Base-by-base conservation (phyloP, 345 rosid species). In the Ceriops tagal region DNA sequence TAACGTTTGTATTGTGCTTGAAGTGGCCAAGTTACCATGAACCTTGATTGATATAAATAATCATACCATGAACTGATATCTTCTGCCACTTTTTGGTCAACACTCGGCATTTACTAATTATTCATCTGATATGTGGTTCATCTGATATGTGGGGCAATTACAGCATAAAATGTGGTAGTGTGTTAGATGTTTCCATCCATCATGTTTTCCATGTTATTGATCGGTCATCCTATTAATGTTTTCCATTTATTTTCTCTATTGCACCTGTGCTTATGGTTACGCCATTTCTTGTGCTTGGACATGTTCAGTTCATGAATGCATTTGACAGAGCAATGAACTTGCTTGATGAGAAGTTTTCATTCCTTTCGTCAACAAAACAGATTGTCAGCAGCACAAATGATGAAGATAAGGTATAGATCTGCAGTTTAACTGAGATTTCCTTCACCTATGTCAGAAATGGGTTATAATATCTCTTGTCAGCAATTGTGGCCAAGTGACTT, bases 321-420 rank as follows among this genome's bases (percentile, higher is more conserved):
- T 89, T 89, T 82, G 90, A 87, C 77, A 47, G 68, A 75, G 92
- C 92, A 21, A 87, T 89, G 90, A 84, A 89, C 75, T 68, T 69
- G 72, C 89, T 89, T 74, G 92, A 89, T 71, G 89, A 89, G 58
- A 84, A 81, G 58, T 86, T 82, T 70, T 69, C 84, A 35, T 78
- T 87, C 71, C 82, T 89, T 39, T 76, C 92, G 69, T 89, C 92
- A 49, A 65, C 83, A 30, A 87, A 86, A 75, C 92, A 86, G 79
- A 83, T 89, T 66, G 88, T 89, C 73, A 89, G 96, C 86, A 80
- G 89, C 77, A 65, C 82, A n/a, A 67, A 76, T 55, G 96, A 87
- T 61, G 84, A 85, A 66, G 85, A 84, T 70, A 86, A 89, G 96
- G 96, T 87, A 82, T 47, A 66, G 53, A 67, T 68, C 10, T 16